Evolutionary conservation across 2,329 filamentous ascomycete genomes (phyloP).

Genomic region (Huntiella savannae): DNA sequence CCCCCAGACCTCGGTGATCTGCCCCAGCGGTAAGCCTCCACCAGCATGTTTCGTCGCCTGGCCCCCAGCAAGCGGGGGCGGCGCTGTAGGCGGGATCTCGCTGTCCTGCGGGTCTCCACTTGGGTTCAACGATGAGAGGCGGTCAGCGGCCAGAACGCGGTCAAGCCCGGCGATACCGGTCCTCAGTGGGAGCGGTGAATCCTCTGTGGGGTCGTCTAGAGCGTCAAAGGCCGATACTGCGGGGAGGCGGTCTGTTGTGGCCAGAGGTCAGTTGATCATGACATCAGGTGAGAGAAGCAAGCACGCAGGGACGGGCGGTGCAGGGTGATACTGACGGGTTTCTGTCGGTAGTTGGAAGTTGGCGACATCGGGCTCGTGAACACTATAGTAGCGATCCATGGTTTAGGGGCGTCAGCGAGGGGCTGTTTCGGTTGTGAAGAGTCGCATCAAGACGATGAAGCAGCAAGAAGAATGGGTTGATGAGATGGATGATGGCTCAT

Average conservation of each 20-base stretch:
- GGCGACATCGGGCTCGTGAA: conserved; percentile 40
- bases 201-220: conserved; percentile 36
- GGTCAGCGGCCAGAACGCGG: conserved; percentile 19
- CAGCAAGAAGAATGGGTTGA: no score
- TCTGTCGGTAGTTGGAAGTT: conserved; percentile 35
- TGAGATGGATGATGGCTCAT: no score
- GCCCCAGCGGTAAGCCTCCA: conserved; percentile 52
- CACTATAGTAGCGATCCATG: conserved; percentile 37
- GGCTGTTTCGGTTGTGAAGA: no score
- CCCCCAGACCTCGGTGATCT: conserved; percentile 74
- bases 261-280: neutral
- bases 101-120: no score
- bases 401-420: neutral
- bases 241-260: conserved; percentile 46
- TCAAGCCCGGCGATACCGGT: conserved; percentile 39
- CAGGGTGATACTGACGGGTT: conserved; percentile 25
- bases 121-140: no score
- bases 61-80: no score
- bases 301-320: neutral
- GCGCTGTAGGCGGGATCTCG: no score
- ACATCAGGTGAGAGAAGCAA: neutral
- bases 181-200: conserved; percentile 30
- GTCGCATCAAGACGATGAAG: no score
- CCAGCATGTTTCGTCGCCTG: conserved; percentile 1
- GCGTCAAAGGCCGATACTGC: conserved; percentile 60